Evolutionary conservation across 148 eudicot genomes (phyloP), one percentile per base, ranked within the genome.

Genomic region (Cornus florida): DNA sequence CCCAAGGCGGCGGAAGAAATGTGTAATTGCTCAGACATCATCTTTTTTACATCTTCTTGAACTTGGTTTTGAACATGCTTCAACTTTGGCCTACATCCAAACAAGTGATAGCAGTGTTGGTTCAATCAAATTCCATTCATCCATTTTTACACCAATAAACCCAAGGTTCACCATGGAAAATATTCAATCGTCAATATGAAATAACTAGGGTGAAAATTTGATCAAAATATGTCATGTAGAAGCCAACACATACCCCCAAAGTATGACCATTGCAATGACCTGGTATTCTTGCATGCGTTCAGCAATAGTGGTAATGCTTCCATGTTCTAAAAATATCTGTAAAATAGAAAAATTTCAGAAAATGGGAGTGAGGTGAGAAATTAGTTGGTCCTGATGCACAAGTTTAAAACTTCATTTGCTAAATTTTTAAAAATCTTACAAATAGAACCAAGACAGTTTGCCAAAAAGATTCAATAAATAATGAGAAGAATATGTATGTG

Each of bases 221-320:
- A 13, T 48, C 9, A 79, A 71, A 24, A 28, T 78, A 69, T 23
- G 38, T 38, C 67, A 9, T 71, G 35, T 50, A 43, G 67, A 12
- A 67, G 31, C 76, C 56, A 56, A 28, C 35, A 33, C 86, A 66
- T 87, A 95, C 99, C 99, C 99, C 84, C 89, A 83, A 76, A 96
- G 83, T 67, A 93, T 81, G 50, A 96, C 83, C 97, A 92, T 96
- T 57, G 98, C 99, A 81, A 94, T 86, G 73, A 92, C 93, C 88
- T 93, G 97, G 84, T 96, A 93, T 74, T 86, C 94, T 76, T 93
- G 89, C 93, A 96, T 86, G 70, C 93, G 91, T 56, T 91, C 93
- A 76, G 86, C 81, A 76, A 96, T 86, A 78, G 84, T 73, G 69
- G 81, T 78, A 67, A 79, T 78, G 70, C 76, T 83, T 75, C 90